A percentile compares a stretch with the other conserved stretches of the same genome.
These are phyloP conservation scores for Escallonia rubra DNA, from an alignment of 129 eudicot genomes.

Conservation along the genomic window DNA sequence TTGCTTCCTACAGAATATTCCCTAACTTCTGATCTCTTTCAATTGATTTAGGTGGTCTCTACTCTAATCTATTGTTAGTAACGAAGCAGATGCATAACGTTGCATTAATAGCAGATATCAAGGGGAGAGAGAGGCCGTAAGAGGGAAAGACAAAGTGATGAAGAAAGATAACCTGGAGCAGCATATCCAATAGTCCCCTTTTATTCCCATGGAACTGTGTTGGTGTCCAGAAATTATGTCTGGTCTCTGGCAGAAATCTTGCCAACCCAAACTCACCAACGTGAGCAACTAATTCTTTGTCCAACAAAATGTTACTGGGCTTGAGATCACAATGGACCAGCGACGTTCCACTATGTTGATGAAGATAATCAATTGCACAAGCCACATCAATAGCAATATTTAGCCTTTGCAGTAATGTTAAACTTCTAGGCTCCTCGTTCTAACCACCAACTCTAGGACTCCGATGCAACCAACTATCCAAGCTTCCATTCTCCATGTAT, in stretches of 20 bases:
- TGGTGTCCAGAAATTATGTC: too few species aligned
- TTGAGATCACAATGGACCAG: conserved; percentile 16
- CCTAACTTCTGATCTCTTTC: too few species aligned
- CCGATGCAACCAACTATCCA: background rate
- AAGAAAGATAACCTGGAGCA: conserved; percentile 17
- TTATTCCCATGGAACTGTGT: conserved; percentile 1
- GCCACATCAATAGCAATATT: conserved; percentile 12
- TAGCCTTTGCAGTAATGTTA: background rate
- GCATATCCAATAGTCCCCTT: conserved; percentile 15
- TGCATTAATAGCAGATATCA: too few species aligned
- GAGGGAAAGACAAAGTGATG: background rate
- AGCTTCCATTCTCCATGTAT: background rate
- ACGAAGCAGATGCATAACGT: too few species aligned
- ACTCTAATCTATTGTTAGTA: too few species aligned
- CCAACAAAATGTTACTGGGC: conserved; percentile 14
- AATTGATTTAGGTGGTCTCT: too few species aligned
- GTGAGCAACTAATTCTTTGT: conserved; percentile 9
- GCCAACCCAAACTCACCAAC: conserved; percentile 16
- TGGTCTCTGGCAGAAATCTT: background rate
- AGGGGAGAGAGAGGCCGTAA: too few species aligned
- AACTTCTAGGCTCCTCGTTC: background rate
- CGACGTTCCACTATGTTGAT: background rate
- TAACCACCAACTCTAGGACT: background rate
- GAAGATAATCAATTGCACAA: conserved; percentile 6
- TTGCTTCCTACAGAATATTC: too few species aligned